Percentiles rank a stretch among this genome's conserved stretches.
Evolutionary conservation across 805 yeast species (phyloP).

Genomic region (Pichia membranifaciens): DNA sequence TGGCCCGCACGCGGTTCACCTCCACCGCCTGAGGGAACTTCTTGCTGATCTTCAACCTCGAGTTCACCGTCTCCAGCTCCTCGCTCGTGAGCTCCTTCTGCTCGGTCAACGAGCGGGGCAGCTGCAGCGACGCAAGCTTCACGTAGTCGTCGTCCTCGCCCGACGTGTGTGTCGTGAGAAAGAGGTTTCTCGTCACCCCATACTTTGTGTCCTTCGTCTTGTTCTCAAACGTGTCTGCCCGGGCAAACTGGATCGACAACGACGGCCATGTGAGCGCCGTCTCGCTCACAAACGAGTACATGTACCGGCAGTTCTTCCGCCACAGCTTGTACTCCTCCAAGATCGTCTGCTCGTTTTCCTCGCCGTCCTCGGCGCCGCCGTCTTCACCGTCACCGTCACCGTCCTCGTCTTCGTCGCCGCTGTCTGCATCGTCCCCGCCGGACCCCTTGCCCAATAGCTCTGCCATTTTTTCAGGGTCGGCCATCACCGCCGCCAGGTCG

Average conservation of each 20-base stretch:
- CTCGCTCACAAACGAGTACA: slow-evolving; percentile 80
- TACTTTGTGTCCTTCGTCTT: slow-evolving; percentile 24
- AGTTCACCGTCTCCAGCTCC: slow-evolving; percentile 34
- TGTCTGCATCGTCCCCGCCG: background rate
- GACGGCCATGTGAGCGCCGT: slow-evolving; percentile 82
- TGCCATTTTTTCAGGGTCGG: background rate
- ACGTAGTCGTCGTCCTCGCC: slow-evolving; percentile 62
- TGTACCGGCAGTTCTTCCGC: slow-evolving; percentile 73
- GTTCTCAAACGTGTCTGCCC: slow-evolving; percentile 31
- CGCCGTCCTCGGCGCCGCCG: background rate
- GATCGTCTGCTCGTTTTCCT: slow-evolving; percentile 30
- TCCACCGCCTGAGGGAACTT: slow-evolving; percentile 60
- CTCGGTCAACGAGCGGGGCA: slow-evolving; percentile 40
- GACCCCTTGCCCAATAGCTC: background rate
- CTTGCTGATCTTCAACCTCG: slow-evolving; percentile 55
- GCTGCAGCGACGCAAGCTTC: slow-evolving; percentile 56
- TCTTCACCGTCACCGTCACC: background rate
- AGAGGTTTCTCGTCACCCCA: slow-evolving; percentile 39
- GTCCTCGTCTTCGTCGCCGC: background rate
- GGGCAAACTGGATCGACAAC: slow-evolving; percentile 72
- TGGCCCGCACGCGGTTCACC: slow-evolving; percentile 64
- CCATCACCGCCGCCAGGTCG: background rate
- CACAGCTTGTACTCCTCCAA: slow-evolving; percentile 70
- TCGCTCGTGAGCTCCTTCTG: slow-evolving; percentile 22
- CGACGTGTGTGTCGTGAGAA: slow-evolving; percentile 70